Evolutionary conservation across 2,329 filamentous ascomycete genomes (phyloP).

Genomic region (Botrytis fragariae): DNA sequence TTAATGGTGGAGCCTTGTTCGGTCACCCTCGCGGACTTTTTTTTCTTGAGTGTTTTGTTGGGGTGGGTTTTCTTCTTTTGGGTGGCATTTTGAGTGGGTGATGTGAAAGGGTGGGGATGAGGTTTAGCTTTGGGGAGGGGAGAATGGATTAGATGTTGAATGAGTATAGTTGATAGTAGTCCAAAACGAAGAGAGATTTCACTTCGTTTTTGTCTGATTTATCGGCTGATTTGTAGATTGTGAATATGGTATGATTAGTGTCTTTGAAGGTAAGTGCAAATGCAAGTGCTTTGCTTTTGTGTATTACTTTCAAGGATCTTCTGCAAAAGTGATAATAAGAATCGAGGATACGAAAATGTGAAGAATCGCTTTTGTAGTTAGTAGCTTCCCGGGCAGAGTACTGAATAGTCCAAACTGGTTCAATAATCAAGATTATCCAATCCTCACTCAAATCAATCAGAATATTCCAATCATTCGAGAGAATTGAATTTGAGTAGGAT

Average conservation of each 20-base stretch:
- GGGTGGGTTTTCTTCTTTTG: background rate
- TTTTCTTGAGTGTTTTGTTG: background rate
- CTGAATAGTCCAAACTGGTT: too few species aligned
- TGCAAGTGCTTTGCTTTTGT: background rate
- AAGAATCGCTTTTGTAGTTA: background rate
- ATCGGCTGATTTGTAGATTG: background rate
- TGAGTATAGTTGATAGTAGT: slow-evolving; percentile 7
- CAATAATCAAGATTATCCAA: too few species aligned
- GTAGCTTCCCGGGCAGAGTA: too few species aligned
- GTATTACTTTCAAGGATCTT: background rate
- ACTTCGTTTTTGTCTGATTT: background rate
- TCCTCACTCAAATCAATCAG: too few species aligned
- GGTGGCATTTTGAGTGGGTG: background rate
- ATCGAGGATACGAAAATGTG: background rate
- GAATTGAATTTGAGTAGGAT: too few species aligned
- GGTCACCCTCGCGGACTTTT: background rate
- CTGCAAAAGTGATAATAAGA: background rate
- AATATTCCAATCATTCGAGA: too few species aligned
- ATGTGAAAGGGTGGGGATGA: background rate
- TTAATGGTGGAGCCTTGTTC: slow-evolving; percentile 17
- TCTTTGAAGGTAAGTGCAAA: background rate
- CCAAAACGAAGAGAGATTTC: background rate
- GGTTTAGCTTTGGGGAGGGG: background rate
- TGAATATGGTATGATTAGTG: background rate
- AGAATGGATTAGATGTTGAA: background rate